These are phyloP conservation scores for Cladosporium sp. DNA, from an alignment of 2,329 filamentous ascomycete species.

Conservation along the genomic window DNA sequence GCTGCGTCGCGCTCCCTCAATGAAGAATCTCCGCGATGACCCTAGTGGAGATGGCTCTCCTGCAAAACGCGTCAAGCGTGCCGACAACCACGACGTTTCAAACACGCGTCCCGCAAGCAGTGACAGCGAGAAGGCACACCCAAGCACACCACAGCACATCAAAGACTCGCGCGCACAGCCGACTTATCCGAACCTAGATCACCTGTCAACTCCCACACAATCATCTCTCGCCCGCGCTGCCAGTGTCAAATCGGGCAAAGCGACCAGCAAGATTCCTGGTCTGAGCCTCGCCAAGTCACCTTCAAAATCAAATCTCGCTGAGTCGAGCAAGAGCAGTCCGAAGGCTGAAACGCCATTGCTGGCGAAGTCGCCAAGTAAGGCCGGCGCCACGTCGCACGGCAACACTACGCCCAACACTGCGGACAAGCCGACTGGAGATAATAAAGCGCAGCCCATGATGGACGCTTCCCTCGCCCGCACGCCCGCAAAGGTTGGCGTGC, in stretches of 20 bases:
- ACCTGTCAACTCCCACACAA: constrained; percentile 73
- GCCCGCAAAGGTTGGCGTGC: constrained; percentile 19
- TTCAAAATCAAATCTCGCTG: constrained; percentile 17
- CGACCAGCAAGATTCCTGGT: constrained; percentile 29
- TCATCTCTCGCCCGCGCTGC: constrained; percentile 62
- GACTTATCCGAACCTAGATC: constrained; percentile 46
- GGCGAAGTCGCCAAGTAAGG: constrained; percentile 16
- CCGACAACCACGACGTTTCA: constrained; percentile 22
- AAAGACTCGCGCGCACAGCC: constrained; percentile 45
- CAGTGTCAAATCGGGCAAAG: constrained; percentile 46
- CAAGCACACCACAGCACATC: constrained; percentile 47
- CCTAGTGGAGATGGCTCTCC: constrained; percentile 35
- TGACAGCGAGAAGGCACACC: not conserved
- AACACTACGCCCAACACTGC: not conserved
- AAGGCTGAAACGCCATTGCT: constrained; percentile 6
- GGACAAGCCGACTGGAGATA: constrained; percentile 3
- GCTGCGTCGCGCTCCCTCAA: constrained; percentile 22
- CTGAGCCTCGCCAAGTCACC: constrained; percentile 22
- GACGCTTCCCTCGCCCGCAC: constrained; percentile 23
- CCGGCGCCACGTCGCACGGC: not conserved
- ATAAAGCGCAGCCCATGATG: constrained; percentile 18
- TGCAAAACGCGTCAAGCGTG: constrained; percentile 64
- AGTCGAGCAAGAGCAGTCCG: constrained; percentile 10
- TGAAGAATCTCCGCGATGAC: constrained; percentile 22
- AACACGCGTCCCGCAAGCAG: constrained; percentile 1